Percentiles rank a stretch among this genome's conserved stretches.
Conservation (phyloP, 768 basidiomycete species). For the Tulasnella sp. region DNA sequence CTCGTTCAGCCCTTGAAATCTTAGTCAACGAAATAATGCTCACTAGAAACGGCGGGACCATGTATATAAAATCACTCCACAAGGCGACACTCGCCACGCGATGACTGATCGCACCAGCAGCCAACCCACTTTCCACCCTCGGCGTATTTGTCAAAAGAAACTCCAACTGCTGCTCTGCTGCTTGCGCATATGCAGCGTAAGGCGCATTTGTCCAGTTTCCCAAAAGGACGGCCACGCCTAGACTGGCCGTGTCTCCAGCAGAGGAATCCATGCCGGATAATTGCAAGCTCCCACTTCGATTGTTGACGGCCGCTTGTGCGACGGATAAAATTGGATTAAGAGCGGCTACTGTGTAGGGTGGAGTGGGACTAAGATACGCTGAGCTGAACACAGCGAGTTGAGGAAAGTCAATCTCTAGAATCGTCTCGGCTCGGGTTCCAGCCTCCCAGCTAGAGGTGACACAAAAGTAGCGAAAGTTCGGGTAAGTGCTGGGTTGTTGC, state of each 20-base stretch:
- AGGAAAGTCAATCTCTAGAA: constrained; percentile 25
- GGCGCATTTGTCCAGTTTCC: constrained; percentile 16
- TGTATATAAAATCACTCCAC: constrained; percentile 19
- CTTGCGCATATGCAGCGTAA: constrained; percentile 16
- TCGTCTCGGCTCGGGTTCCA: constrained; percentile 22
- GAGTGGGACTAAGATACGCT: background rate
- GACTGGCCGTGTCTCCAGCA: constrained; percentile 23
- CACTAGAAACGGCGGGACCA: constrained; percentile 24
- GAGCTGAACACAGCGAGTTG: constrained; percentile 23
- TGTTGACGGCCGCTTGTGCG: constrained; percentile 13
- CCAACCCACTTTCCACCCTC: background rate
- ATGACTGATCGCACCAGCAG: constrained; percentile 27
- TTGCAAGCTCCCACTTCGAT: constrained; percentile 16
- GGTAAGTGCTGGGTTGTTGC: too few species aligned
- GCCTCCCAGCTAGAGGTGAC: constrained; percentile 23
- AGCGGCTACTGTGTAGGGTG: constrained; percentile 4
- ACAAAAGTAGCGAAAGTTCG: too few species aligned
- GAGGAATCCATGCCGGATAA: constrained; percentile 19
- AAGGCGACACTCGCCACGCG: constrained; percentile 23
- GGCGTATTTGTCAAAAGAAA: constrained; percentile 22
- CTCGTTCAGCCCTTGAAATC: background rate
- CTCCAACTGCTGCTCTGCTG: constrained; percentile 21
- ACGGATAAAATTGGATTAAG: constrained; percentile 19
- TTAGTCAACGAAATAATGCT: constrained; percentile 13
- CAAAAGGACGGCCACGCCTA: constrained; percentile 18